Percentiles rank a stretch among this genome's conserved stretches.
Conservation (phyloP, 305 asterid genomes). For the Petunia hybrid region DNA sequence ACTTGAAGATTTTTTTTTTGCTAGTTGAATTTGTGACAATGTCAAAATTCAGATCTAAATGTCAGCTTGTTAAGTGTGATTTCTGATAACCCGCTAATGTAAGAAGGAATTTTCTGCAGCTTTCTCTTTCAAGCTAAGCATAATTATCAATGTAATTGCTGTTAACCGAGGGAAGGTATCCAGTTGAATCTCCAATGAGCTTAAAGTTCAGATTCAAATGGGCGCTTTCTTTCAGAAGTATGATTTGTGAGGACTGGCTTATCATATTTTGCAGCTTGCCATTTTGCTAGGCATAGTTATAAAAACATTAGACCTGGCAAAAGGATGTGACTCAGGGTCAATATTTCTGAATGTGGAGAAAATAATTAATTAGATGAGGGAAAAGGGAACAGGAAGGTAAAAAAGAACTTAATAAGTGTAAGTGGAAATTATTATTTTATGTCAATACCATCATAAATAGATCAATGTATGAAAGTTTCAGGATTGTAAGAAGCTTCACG, state of each 20-base stretch:
- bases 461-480: not conserved
- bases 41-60: not conserved
- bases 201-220: constrained; percentile 18
- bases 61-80: not conserved
- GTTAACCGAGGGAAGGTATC: not conserved
- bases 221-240: not conserved
- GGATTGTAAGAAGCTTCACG: not conserved
- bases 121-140: not conserved
- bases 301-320: not conserved
- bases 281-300: constrained; percentile 19
- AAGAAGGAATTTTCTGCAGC: constrained; percentile 17
- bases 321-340: constrained; percentile 6
- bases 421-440: not conserved
- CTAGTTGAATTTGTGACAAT: not conserved
- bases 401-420: not conserved
- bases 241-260: not conserved
- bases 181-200: constrained; percentile 11
- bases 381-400: not conserved
- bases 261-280: constrained; percentile 21
- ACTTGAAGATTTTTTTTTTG: constrained; percentile 1
- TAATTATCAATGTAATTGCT: constrained; percentile 6
- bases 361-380: constrained; percentile 9
- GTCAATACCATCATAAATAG: constrained; percentile 7
- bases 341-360: constrained; percentile 1
- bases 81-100: not conserved